phyloP scores from a whole-genome alignment of 805 yeast species.

The Tetrapisispora namnaoensis region DNA sequence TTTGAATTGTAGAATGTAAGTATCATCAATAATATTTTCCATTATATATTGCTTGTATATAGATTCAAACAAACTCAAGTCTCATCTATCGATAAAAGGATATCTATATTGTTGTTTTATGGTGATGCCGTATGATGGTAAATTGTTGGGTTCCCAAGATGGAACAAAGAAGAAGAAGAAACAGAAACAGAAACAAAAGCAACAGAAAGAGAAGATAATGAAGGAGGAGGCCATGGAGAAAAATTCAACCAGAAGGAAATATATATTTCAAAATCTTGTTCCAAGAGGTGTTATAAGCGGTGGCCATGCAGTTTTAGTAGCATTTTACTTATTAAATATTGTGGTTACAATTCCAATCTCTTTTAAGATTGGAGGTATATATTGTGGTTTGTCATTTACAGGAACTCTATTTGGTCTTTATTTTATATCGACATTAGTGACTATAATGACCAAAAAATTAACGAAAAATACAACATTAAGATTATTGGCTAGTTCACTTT shows the following conservation, averaged over 20 bases:
- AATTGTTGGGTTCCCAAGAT: background rate
- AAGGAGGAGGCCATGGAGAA: background rate
- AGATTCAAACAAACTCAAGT: too few relatives aligned
- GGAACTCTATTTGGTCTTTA: slow-evolving; percentile 63
- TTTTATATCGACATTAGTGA: slow-evolving; percentile 60
- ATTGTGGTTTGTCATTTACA: slow-evolving; percentile 81
- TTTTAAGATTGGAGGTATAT: slow-evolving; percentile 85
- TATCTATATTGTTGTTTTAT: background rate
- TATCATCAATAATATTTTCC: too few relatives aligned
- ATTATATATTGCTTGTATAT: too few relatives aligned
- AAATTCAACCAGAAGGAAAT: background rate
- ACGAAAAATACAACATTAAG: slow-evolving; percentile 15
- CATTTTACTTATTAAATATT: slow-evolving; percentile 56
- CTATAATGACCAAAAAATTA: slow-evolving; percentile 37
- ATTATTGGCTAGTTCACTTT: slow-evolving; percentile 34
- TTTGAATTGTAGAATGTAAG: too few relatives aligned
- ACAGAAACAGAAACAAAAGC: background rate
- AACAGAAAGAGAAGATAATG: background rate
- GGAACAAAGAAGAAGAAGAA: background rate
- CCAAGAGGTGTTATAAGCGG: slow-evolving; percentile 12
- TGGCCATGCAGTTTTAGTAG: slow-evolving; percentile 35
- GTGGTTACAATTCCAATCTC: slow-evolving; percentile 83
- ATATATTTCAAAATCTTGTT: background rate
- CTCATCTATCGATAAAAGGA: background rate
- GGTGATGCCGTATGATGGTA: background rate